Percentiles rank a stretch among this genome's conserved stretches.
Evolutionary conservation across 2,329 filamentous ascomycete species (phyloP).

Genomic region (Ophiostoma sp.): DNA sequence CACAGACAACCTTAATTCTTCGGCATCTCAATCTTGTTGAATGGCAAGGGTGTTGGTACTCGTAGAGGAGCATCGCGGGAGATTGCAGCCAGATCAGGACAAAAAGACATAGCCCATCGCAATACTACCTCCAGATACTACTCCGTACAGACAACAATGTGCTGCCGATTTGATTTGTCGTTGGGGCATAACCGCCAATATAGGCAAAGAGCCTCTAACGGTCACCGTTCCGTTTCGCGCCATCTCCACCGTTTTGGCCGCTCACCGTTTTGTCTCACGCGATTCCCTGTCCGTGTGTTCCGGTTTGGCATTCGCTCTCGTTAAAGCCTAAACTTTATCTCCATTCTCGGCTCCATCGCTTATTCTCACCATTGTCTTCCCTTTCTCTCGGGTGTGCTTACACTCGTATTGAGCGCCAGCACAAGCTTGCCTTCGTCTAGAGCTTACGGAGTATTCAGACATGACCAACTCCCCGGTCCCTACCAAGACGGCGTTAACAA

Average conservation of each 20-base stretch:
- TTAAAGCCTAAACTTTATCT: conserved; percentile 14
- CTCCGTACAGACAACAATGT: too few species aligned
- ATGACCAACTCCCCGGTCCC: not conserved
- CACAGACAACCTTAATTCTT: conserved; percentile 3
- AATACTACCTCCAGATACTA: too few species aligned
- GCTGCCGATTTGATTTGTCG: too few species aligned
- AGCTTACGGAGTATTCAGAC: not conserved
- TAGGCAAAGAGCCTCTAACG: conserved; percentile 7
- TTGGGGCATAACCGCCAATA: not conserved
- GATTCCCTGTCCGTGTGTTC: conserved; percentile 4
- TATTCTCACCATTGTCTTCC: not conserved
- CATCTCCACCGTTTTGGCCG: not conserved
- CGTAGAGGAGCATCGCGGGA: not conserved
- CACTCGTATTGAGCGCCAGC: not conserved
- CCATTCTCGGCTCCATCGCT: not conserved
- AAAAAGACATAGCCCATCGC: too few species aligned
- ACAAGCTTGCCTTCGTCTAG: not conserved
- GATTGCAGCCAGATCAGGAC: not conserved
- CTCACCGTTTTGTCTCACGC: conserved; percentile 6
- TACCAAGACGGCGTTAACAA: conserved; percentile 9
- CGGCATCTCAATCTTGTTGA: conserved; percentile 1
- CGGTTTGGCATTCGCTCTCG: not conserved
- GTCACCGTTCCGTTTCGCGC: not conserved
- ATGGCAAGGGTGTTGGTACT: not conserved
- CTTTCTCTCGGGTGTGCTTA: not conserved